Evolutionary conservation across 805 yeast species (phyloP), one percentile per base, ranked within the genome.

Genomic region (Candida berthetii): DNA sequence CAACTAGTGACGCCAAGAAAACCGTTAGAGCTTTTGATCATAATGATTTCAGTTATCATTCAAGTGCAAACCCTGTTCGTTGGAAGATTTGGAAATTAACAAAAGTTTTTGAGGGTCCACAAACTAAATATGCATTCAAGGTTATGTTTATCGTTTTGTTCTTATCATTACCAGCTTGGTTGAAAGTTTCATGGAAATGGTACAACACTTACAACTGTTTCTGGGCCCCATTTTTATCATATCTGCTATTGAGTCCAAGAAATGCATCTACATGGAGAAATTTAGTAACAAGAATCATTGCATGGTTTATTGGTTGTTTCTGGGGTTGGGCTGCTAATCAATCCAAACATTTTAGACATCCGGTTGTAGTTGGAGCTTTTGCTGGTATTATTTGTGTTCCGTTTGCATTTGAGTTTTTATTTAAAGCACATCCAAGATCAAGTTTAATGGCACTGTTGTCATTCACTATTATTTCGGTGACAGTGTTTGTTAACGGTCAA

Each of bases 241-340:
- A 62, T 40, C 48, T 64, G 27, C 48, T 69, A 28, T 54, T 65
- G 5, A 70, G 72, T 46, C 70, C 74, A 22, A 64, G 69, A 43
- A 64, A 62, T 33, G 55, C 66, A 8, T 65, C 66, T 14, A 62
- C 54, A 7, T 58, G 79, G 62, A 43, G 41, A 14, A 55, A 58
- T 20, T 29, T 66, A 3, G 20, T 49, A 2, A 56, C 60, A n/a
- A 55, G 76, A 46, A 17, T 64, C 0, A 13, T 53, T 0, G 62
- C 62, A 32, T 64, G 69, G 43, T 38, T 71, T 8, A 22, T 61
- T n/a, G 75, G 74, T 3, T 58, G 65, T 10, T 65, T 72, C 43
- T 69, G 74, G 69, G 78, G 72, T 1, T 73, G 76, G 63, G 65
- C 72, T 13, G 68, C 72, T 1, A 58, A 56, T 42, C 64, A 66